A percentile compares a stretch with the other conserved stretches of the same genome.
phyloP scores from a whole-genome alignment of 805 yeast genomes.

The Wickerhamomyces bovis region DNA sequence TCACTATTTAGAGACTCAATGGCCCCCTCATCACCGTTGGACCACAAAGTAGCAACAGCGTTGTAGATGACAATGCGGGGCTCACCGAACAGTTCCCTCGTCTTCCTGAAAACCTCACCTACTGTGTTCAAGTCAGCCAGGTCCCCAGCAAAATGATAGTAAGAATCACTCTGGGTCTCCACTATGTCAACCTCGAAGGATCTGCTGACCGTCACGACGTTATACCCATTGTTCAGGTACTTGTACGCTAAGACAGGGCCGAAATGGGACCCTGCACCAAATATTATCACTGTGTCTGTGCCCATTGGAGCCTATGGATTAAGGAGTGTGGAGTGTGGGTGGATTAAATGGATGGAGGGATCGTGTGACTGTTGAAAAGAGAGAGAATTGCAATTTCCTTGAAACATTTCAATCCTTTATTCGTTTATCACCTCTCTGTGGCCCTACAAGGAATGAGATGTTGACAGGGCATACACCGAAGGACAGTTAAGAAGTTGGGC shows the following conservation, averaged over 20 bases:
- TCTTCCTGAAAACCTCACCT: background rate
- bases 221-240: background rate
- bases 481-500: too few species aligned
- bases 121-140: background rate
- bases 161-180: background rate
- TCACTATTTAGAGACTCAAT: background rate
- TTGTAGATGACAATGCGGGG: constrained; percentile 4
- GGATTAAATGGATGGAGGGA: too few species aligned
- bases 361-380: too few species aligned
- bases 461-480: background rate
- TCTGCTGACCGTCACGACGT: constrained; percentile 6
- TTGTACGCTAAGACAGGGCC: background rate
- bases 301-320: background rate
- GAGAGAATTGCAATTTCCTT: background rate
- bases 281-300: background rate
- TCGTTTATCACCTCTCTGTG: background rate
- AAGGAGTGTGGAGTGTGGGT: too few species aligned
- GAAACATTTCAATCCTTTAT: background rate
- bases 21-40: background rate
- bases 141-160: constrained; percentile 2
- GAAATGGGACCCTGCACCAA: constrained; percentile 4
- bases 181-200: background rate
- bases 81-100: constrained; percentile 3
- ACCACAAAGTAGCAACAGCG: background rate
- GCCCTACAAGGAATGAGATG: background rate